phyloP scores from a whole-genome alignment of 352 stramenopile genomes.

The Phytopythium sindhum region DNA sequence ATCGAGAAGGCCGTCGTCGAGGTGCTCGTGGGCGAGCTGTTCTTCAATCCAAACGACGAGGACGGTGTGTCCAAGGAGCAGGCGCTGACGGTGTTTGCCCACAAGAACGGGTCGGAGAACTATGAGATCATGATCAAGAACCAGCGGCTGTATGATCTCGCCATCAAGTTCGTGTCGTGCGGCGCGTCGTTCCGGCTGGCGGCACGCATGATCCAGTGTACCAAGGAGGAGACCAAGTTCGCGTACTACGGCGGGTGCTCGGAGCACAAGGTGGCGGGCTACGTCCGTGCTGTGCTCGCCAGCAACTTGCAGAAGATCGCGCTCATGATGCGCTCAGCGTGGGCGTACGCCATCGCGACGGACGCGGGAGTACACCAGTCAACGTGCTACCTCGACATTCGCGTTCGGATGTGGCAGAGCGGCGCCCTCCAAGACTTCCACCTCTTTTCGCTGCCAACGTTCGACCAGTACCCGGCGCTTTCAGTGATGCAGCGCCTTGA shows the following conservation, averaged over 20 bases:
- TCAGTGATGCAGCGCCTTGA: slow-evolving; percentile 34
- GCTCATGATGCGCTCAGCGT: slow-evolving; percentile 59
- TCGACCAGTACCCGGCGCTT: slow-evolving; percentile 35
- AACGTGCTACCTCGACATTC: slow-evolving; percentile 55
- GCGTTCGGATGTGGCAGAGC: slow-evolving; percentile 54
- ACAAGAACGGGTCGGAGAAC: slow-evolving; percentile 27
- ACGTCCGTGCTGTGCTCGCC: slow-evolving; percentile 46
- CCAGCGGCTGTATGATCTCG: slow-evolving; percentile 57
- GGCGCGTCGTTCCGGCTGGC: slow-evolving; percentile 55
- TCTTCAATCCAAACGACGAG: slow-evolving; percentile 48
- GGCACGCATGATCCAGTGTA: slow-evolving; percentile 51
- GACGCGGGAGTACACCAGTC: slow-evolving; percentile 46
- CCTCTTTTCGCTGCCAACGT: slow-evolving; percentile 40
- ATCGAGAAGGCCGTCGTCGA: slow-evolving; percentile 60
- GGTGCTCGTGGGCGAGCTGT: slow-evolving; percentile 43
- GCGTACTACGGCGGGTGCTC: slow-evolving; percentile 45
- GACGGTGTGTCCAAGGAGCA: slow-evolving; percentile 31
- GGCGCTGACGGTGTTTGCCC: slow-evolving; percentile 47
- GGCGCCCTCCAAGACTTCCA: slow-evolving; percentile 53
- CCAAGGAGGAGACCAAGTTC: slow-evolving; percentile 56
- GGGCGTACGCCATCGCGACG: slow-evolving; percentile 46
- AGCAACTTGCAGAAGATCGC: slow-evolving; percentile 65
- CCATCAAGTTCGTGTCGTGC: slow-evolving; percentile 59
- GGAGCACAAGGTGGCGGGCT: slow-evolving; percentile 42
- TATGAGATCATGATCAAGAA: slow-evolving; percentile 66